Conservation (phyloP, 345 rosid genomes). For the Lenwebbia sp. region DNA sequence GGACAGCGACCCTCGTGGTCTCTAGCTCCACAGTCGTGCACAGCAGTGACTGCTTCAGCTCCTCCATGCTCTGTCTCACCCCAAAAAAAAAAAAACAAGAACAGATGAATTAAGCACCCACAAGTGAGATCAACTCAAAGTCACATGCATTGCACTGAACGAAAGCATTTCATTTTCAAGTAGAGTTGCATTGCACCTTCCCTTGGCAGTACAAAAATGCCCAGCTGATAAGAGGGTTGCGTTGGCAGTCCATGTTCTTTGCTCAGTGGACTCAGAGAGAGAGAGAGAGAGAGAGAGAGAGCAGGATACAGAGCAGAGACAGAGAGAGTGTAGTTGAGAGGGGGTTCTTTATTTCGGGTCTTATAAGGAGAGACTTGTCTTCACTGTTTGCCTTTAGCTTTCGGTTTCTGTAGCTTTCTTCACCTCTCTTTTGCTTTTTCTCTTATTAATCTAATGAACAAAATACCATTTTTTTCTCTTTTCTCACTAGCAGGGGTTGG, state of each 20-base stretch:
- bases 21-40: constrained; percentile 73
- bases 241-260: constrained; percentile 4
- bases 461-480: background rate
- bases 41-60: constrained; percentile 56
- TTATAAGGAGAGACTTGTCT: background rate
- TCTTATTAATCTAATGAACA: background rate
- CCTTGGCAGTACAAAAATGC: constrained; percentile 62
- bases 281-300: background rate
- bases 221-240: constrained; percentile 44
- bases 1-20: constrained; percentile 48
- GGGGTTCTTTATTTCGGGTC: background rate
- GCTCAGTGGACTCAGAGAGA: background rate
- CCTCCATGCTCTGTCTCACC: constrained; percentile 55
- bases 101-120: background rate
- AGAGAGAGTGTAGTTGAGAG: background rate
- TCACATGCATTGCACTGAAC: background rate
- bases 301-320: background rate
- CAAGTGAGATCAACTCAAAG: background rate
- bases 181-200: background rate
- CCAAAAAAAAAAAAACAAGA: background rate
- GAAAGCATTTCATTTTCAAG: background rate
- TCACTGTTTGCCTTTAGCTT: background rate
- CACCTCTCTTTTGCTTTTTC: background rate
- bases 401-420: background rate
- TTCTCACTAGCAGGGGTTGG: background rate